Evolutionary conservation across 805 yeast species (phyloP).

Genomic region (Kockiozyma suomiensis): DNA sequence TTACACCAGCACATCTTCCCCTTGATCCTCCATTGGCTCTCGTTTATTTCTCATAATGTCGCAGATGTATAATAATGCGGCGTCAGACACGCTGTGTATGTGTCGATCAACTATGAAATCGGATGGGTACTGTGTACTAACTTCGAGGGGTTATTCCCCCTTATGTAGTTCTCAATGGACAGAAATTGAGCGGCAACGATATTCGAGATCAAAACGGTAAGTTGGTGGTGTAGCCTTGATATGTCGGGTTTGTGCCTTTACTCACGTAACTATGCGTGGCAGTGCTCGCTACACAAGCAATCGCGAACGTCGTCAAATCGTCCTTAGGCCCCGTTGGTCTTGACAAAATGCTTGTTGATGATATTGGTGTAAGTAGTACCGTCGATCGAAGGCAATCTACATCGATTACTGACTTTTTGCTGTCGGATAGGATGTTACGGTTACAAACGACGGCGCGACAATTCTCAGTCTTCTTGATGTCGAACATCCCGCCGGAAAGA

Average conservation of each 20-base stretch:
- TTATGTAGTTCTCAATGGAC: conserved; percentile 78
- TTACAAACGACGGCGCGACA: conserved; percentile 98
- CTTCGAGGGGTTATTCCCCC: neutral
- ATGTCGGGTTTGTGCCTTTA: neutral
- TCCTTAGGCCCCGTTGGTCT: conserved; percentile 98
- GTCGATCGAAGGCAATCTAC: neutral
- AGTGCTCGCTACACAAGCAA: conserved; percentile 84
- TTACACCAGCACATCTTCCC: neutral
- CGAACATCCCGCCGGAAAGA: conserved; percentile 98
- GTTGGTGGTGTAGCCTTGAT: conserved; percentile 12
- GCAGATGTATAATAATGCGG: conserved; percentile 72
- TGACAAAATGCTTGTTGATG: conserved; percentile 98
- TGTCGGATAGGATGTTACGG: conserved; percentile 73
- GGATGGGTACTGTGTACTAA: neutral
- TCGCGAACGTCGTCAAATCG: conserved; percentile 82
- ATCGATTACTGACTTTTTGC: neutral
- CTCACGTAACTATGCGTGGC: neutral
- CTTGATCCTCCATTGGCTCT: neutral
- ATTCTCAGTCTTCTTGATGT: conserved; percentile 87
- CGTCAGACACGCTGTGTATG: conserved; percentile 84
- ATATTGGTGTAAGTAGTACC: conserved; percentile 65
- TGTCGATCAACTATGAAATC: conserved; percentile 20
- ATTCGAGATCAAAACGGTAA: conserved; percentile 86
- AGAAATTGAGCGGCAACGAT: conserved; percentile 93
- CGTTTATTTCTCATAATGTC: conserved; percentile 45